Evolutionary conservation across 371 early-diverging fungal genomes (phyloP).

Genomic region (Syncephalis fuscata): DNA sequence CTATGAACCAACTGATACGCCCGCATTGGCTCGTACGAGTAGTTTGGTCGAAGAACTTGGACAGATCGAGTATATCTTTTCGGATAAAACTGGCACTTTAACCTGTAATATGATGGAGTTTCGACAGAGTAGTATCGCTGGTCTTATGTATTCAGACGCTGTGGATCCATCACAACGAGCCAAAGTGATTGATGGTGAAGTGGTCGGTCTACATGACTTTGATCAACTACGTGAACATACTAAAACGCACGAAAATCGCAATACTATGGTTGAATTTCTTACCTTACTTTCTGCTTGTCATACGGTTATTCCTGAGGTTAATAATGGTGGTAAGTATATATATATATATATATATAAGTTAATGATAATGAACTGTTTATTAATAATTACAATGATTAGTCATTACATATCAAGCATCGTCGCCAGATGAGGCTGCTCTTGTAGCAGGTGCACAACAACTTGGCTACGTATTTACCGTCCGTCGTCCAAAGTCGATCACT

Average conservation of each 20-base stretch:
- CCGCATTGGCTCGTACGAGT: constrained; percentile 73
- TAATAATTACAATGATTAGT: constrained; percentile 10
- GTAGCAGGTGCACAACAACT: constrained; percentile 59
- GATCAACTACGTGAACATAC: constrained; percentile 41
- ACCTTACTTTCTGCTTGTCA: constrained; percentile 86
- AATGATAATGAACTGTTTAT: not conserved
- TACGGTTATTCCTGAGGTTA: constrained; percentile 86
- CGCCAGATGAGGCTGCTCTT: constrained; percentile 84
- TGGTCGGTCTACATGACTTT: constrained; percentile 47
- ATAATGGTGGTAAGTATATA: constrained; percentile 6
- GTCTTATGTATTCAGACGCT: constrained; percentile 53
- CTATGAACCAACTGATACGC: constrained; percentile 63
- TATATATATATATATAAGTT: not conserved
- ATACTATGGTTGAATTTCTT: constrained; percentile 54
- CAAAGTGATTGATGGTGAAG: constrained; percentile 34
- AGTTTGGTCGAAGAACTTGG: constrained; percentile 90
- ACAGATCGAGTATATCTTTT: constrained; percentile 73
- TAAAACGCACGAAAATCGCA: constrained; percentile 35
- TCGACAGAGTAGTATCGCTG: constrained; percentile 65
- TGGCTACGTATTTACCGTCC: constrained; percentile 39
- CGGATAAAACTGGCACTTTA: constrained; percentile 90
- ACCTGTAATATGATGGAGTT: constrained; percentile 96
- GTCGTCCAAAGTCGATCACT: constrained; percentile 76
- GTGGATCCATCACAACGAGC: constrained; percentile 28
- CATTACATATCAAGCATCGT: constrained; percentile 72